These are phyloP conservation scores for Xylaria sp. DNA, from an alignment of 2,329 filamentous ascomycete species.

Conservation along the genomic window DNA sequence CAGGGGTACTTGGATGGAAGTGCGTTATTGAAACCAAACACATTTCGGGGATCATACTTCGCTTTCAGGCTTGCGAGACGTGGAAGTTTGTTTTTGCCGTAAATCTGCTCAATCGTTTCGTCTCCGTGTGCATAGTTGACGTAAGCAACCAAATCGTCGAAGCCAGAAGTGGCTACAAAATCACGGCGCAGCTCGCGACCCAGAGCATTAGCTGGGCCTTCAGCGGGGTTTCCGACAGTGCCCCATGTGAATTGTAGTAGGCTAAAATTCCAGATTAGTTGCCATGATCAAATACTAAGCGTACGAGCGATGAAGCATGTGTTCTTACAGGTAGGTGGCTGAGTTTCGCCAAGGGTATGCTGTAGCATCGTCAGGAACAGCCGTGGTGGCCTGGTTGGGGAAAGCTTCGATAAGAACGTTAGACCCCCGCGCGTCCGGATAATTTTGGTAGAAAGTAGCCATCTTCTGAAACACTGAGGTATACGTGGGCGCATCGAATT, in stretches of 20 bases:
- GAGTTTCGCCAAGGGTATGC: slow-evolving; percentile 33
- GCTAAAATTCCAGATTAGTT: too few relatives aligned
- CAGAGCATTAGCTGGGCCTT: too few relatives aligned
- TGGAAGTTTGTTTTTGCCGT: not conserved
- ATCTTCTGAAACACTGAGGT: not conserved
- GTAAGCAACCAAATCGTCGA: not conserved
- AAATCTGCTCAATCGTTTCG: slow-evolving; percentile 11
- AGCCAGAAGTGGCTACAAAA: not conserved
- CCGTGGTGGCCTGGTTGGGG: slow-evolving; percentile 12
- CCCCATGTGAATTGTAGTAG: too few relatives aligned
- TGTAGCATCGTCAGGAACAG: slow-evolving; percentile 25
- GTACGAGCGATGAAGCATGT: too few relatives aligned
- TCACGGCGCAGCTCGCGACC: not conserved
- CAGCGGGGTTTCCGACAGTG: too few relatives aligned
- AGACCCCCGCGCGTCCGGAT: slow-evolving; percentile 1
- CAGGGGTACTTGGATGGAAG: too few relatives aligned
- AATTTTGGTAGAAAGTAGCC: not conserved
- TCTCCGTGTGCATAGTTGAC: slow-evolving; percentile 8
- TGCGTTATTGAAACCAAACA: too few relatives aligned
- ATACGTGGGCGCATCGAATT: not conserved
- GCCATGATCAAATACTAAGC: too few relatives aligned
- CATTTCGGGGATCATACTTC: not conserved
- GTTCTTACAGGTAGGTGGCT: not conserved
- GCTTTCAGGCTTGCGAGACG: not conserved
- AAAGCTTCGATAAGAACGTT: slow-evolving; percentile 16